A percentile compares a stretch with the other conserved stretches of the same genome.
phyloP scores from a whole-genome alignment of 1,284 basidiomycete genomes.

The Gomphus sp. region DNA sequence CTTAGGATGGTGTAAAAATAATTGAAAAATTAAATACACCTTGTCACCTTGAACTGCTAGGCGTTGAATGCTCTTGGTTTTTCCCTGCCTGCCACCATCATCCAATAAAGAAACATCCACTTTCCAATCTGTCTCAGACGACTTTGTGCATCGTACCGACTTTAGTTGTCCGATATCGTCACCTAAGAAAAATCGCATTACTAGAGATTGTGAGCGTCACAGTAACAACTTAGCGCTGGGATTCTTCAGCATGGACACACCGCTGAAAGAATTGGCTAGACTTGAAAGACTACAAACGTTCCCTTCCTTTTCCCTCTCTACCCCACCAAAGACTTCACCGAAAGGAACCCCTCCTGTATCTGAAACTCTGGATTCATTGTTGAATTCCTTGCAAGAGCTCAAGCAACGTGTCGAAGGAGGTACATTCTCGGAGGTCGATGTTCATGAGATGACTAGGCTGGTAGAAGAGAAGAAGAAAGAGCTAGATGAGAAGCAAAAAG shows the following conservation, averaged over 20 bases:
- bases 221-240: background rate
- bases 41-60: conserved; percentile 23
- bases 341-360: conserved; percentile 45
- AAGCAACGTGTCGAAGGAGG: conserved; percentile 47
- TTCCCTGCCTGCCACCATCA: conserved; percentile 24
- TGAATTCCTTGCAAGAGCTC: conserved; percentile 50
- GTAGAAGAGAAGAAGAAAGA: conserved; percentile 73
- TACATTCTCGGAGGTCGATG: conserved; percentile 43
- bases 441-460: conserved; percentile 40
- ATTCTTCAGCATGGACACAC: conserved; percentile 41
- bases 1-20: conserved; percentile 9
- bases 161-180: conserved; percentile 71
- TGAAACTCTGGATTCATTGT: conserved; percentile 61
- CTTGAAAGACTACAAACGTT: conserved; percentile 48
- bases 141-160: conserved; percentile 34
- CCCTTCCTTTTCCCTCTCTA: conserved; percentile 27
- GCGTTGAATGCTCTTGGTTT: conserved; percentile 31
- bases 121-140: conserved; percentile 18
- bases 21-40: conserved; percentile 24
- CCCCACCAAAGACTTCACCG: conserved; percentile 10
- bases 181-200: conserved; percentile 61
- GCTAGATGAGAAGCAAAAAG: conserved; percentile 81
- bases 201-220: conserved; percentile 4
- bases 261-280: conserved; percentile 65
- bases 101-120: conserved; percentile 25